Evolutionary conservation across 495 filamentous ascomycete species (phyloP).

Genomic region (Copromyces sp.): DNA sequence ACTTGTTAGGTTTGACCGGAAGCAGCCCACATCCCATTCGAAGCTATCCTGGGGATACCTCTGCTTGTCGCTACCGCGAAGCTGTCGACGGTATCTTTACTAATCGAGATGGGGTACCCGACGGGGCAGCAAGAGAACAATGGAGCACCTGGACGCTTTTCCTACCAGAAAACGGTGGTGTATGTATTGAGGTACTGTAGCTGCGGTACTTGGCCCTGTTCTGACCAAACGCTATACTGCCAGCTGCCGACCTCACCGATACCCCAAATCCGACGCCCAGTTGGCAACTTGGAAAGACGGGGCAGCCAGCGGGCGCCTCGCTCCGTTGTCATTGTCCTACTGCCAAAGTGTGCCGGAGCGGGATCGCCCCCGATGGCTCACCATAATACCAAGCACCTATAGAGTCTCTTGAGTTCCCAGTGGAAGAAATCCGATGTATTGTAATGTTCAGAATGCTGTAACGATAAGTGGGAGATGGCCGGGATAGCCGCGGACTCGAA

Average conservation of each 20-base stretch:
- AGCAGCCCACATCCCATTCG: conserved; percentile 11
- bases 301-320: background rate
- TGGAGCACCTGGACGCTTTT: background rate
- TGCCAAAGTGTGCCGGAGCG: conserved; percentile 6
- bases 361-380: conserved; percentile 5
- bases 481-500: conserved; percentile 1
- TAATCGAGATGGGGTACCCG: background rate
- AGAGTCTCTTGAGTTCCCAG: background rate
- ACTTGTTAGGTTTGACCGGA: conserved; percentile 9
- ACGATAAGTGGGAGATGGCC: background rate
- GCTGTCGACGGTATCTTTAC: background rate
- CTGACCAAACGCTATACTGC: conserved; percentile 3
- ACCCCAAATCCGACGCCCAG: background rate
- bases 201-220: conserved; percentile 4
- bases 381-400: background rate
- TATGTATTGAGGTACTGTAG: conserved; percentile 3
- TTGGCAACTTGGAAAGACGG: background rate
- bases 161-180: background rate
- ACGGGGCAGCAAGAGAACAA: background rate
- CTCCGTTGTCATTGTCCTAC: background rate
- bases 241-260: conserved; percentile 4
- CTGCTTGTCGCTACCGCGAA: background rate
- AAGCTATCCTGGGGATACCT: background rate
- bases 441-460: background rate
- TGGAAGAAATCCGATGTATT: background rate